Percentiles rank a stretch among this genome's conserved stretches.
phyloP scores from a whole-genome alignment of 345 rosid species.

The Eucalyptus urophylla region DNA sequence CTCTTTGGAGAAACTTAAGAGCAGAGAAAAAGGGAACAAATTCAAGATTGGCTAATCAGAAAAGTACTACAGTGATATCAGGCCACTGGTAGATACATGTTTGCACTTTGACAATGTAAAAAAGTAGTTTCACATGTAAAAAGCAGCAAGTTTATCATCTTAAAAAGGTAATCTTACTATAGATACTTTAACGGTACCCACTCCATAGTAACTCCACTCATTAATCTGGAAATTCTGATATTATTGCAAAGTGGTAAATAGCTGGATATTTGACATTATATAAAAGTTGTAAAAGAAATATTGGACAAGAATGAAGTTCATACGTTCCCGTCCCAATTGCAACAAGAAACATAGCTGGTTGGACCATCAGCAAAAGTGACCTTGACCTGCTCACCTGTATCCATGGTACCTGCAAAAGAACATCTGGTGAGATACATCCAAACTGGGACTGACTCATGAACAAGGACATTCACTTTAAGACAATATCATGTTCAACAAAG shows the following conservation, averaged over 20 bases:
- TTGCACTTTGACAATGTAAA: neutral
- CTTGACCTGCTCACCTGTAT: conserved; percentile 92
- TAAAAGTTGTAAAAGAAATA: neutral
- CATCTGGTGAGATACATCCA: neutral
- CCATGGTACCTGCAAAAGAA: conserved; percentile 72
- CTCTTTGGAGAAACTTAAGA: neutral
- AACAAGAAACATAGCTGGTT: conserved; percentile 55
- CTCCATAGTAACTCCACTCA: neutral
- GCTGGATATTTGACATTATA: neutral
- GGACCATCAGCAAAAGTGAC: conserved; percentile 58
- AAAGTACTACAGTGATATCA: neutral
- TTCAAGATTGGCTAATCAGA: neutral
- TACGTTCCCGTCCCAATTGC: conserved; percentile 76
- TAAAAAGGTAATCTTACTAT: neutral
- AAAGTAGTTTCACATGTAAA: neutral
- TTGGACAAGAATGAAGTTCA: conserved; percentile 5
- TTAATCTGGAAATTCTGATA: neutral
- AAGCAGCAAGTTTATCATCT: neutral
- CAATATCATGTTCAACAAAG: neutral
- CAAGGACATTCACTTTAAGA: neutral
- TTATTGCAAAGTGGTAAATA: neutral
- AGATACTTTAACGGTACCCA: neutral
- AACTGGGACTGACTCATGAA: neutral
- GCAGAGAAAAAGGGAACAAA: neutral
- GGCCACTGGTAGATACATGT: neutral